Evolutionary conservation across 306 rosid species (phyloP), one percentile per base, ranked within the genome.

Genomic region (Bauhinia variegata): DNA sequence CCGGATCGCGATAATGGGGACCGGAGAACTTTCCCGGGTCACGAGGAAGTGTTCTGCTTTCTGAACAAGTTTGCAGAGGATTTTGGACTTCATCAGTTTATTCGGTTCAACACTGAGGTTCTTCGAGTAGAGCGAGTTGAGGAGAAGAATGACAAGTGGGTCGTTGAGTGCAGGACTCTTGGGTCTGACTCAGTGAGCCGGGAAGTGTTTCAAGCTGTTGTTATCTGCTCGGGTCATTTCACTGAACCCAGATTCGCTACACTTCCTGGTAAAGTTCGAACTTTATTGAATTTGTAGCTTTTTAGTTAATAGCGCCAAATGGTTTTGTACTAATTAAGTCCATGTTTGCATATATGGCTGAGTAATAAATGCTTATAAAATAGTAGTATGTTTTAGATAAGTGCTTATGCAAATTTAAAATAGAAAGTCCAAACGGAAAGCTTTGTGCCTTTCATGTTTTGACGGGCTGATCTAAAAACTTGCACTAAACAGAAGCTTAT

Each of bases 141-240:
- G 3, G 46, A 16, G 11, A 42, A 13, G 48, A 10, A n/a, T 6
- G 62, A 58, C 5, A 36, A 44, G 8, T 75, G 79, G 75, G 33
- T 51, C 8, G 79, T 75, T 1, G 64, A 41, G 44, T 67, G 52
- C 11, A 60, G 55, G 15, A 61, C 46, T 49, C 61, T 17, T 14
- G 70, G 65, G 17, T 72, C 69, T 13, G 73, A 33, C 5, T 51
- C 11, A 15, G 9, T 61, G 67, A 46, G 4, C 4, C 65, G 70
- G 14, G 74, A 66, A 47, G 33, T 31, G 12, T 78, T 66, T 1
- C 56, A 72, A 46, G 71, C 78, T 4, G 71, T 72, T 30, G 75
- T 67, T 0, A 67, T 73, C 15, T 78, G 82, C 54, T 59, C 67
- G 43, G 78, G 82, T 34, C 82, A 78, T 12, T 7, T 13, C 33